Conservation (phyloP, 192 early-diverging fungal species). For the Ambispora gerdemannii region DNA sequence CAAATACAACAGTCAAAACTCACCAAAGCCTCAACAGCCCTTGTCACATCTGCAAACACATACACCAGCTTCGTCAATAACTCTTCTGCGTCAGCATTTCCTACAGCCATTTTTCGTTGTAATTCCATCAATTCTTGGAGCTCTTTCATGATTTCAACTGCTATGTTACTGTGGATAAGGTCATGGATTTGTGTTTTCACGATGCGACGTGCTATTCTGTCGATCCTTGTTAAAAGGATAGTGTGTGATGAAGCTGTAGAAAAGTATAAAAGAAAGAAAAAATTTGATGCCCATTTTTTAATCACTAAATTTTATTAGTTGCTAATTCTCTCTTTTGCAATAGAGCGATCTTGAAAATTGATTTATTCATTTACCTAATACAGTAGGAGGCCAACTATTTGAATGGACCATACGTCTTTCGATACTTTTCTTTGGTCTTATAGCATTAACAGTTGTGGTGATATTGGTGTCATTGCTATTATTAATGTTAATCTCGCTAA, state of each 20-base stretch:
- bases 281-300: too few species aligned
- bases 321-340: conserved; percentile 16
- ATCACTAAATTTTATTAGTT: too few species aligned
- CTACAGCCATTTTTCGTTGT: conserved; percentile 54
- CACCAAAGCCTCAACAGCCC: conserved; percentile 61
- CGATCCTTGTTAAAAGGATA: conserved; percentile 49
- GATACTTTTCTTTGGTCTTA: not conserved
- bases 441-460: too few species aligned
- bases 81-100: conserved; percentile 60
- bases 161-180: conserved; percentile 45
- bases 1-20: too few species aligned
- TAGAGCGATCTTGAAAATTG: too few species aligned
- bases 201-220: conserved; percentile 51
- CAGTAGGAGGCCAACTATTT: conserved; percentile 63
- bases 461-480: too few species aligned
- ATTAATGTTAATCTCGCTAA: too few species aligned
- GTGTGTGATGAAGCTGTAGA: conserved; percentile 51
- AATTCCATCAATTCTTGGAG: conserved; percentile 59
- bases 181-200: conserved; percentile 51
- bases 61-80: conserved; percentile 57
- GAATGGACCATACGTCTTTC: conserved; percentile 49
- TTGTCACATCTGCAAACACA: conserved; percentile 57
- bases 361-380: conserved; percentile 38
- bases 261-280: not conserved
- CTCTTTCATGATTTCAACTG: conserved; percentile 61